Percentiles rank a stretch among this genome's conserved stretches.
Evolutionary conservation across 768 basidiomycete genomes (phyloP).

Genomic region (Heimioporus sp.): DNA sequence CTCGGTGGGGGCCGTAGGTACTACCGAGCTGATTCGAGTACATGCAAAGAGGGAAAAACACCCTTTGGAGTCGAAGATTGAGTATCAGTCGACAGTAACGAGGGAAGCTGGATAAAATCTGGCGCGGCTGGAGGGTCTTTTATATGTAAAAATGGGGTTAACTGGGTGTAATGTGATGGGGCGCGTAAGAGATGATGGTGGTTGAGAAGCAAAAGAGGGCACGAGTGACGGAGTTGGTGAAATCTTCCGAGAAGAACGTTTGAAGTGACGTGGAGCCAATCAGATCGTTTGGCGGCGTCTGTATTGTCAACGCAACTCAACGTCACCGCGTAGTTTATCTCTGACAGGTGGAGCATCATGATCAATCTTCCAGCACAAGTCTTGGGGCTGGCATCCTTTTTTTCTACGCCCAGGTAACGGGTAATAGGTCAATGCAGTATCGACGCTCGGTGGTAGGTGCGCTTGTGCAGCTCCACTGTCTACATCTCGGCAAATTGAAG

Average conservation of each 20-base stretch:
- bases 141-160: constrained; percentile 27
- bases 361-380: neutral
- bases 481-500: too few relatives aligned
- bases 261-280: constrained; percentile 12
- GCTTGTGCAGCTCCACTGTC: too few relatives aligned
- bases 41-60: constrained; percentile 65
- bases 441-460: too few relatives aligned
- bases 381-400: too few relatives aligned
- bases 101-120: neutral
- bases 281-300: neutral
- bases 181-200: constrained; percentile 8
- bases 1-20: constrained; percentile 86
- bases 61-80: constrained; percentile 19
- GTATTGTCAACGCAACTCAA: neutral
- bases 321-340: neutral
- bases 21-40: constrained; percentile 94
- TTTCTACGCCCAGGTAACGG: too few relatives aligned
- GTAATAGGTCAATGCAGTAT: too few relatives aligned
- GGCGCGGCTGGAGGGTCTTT: constrained; percentile 9
- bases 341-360: neutral
- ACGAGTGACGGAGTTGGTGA: neutral
- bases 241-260: constrained; percentile 13
- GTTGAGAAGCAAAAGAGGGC: constrained; percentile 20
- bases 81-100: neutral
- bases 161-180: neutral